phyloP scores from a whole-genome alignment of 495 filamentous ascomycete species.

The Sordaria brevicollis region DNA sequence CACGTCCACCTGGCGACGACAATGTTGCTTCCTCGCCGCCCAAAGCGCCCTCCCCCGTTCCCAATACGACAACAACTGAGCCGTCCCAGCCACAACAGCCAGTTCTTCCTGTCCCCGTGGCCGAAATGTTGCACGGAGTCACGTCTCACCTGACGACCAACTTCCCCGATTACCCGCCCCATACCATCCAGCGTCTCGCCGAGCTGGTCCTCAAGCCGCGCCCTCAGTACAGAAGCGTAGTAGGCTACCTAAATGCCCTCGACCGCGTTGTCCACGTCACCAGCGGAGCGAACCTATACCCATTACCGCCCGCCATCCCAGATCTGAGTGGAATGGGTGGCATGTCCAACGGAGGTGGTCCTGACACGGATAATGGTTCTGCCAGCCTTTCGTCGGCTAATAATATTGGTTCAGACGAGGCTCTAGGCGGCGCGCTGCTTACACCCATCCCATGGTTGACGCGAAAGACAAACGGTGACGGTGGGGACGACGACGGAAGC shows the following conservation, averaged over 20 bases:
- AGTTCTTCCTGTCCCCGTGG: conserved; percentile 53
- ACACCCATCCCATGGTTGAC: conserved; percentile 88
- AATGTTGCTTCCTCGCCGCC: conserved; percentile 6
- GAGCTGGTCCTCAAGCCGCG: conserved; percentile 78
- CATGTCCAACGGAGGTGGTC: conserved; percentile 54
- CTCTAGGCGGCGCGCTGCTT: conserved; percentile 78
- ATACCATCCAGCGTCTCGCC: conserved; percentile 85
- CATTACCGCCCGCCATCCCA: conserved; percentile 55
- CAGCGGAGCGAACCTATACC: conserved; percentile 70
- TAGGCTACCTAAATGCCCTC: conserved; percentile 79
- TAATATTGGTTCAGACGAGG: conserved; percentile 69
- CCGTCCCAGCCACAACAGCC: background rate
- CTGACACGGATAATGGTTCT: conserved; percentile 28
- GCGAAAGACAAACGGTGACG: conserved; percentile 15
- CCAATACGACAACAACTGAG: background rate
- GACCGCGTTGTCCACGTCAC: conserved; percentile 89
- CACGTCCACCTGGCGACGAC: conserved; percentile 8
- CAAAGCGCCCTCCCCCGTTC: background rate
- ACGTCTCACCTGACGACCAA: conserved; percentile 52
- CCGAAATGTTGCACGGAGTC: conserved; percentile 54
- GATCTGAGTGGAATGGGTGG: conserved; percentile 33
- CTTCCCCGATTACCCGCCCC: conserved; percentile 70
- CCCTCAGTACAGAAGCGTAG: conserved; percentile 67
- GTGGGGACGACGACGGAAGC: conserved; percentile 13
- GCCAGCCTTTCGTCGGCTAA: conserved; percentile 19